A percentile compares a stretch with the other conserved stretches of the same genome.
These are phyloP conservation scores for Primulina tabacum DNA, from an alignment of 257 asterid species.

Conservation along the genomic window DNA sequence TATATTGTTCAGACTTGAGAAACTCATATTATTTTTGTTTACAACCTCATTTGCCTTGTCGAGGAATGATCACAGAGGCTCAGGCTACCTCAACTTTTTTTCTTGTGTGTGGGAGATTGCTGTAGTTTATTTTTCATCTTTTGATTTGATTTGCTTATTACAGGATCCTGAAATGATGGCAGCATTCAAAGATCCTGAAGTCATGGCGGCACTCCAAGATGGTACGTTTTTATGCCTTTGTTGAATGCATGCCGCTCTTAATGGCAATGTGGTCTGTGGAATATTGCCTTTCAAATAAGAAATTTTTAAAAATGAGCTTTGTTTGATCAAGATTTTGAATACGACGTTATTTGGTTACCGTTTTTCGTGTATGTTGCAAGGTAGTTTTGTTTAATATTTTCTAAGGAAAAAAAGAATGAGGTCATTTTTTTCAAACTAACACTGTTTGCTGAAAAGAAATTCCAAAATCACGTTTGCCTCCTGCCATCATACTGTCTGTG, in stretches of 20 bases:
- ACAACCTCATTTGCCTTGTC: neutral
- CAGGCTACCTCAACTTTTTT: neutral
- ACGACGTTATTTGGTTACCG: too few species aligned
- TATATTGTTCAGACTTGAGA: neutral
- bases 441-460: neutral
- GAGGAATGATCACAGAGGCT: conserved; percentile 5
- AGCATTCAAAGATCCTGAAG: conserved; percentile 95
- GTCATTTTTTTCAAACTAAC: too few species aligned
- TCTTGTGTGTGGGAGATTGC: neutral
- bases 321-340: too few species aligned
- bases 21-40: too few species aligned
- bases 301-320: too few species aligned
- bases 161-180: conserved; percentile 99
- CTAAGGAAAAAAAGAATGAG: too few species aligned
- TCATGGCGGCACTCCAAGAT: conserved; percentile 99
- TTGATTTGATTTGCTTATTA: conserved; percentile 22
- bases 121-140: neutral
- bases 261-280: conserved; percentile 3
- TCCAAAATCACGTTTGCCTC: neutral
- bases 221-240: conserved; percentile 39
- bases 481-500: too few species aligned
- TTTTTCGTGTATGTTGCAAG: too few species aligned
- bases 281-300: neutral
- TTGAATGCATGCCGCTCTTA: neutral
- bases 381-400: too few species aligned